Base-by-base conservation (phyloP, 257 asterid species). In the Capsicum rhomboideum region DNA sequence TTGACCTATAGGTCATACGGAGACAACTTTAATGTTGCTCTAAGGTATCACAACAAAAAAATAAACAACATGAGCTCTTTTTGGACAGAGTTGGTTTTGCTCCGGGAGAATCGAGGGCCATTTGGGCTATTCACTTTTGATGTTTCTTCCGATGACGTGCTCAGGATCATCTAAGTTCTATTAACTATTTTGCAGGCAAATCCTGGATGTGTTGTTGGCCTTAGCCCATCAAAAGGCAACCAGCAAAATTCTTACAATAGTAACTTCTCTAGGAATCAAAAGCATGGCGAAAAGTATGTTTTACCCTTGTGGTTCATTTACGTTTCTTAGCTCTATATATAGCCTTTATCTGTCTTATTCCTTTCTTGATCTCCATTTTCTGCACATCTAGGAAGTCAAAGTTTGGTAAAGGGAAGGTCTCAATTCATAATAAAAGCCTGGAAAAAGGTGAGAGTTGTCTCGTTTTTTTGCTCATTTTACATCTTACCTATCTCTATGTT, bases 361-460 rank as follows among this genome's bases (percentile, higher is more conserved):
- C 83, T 83, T 82, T 59, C 26, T 72, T 86, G 86, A 37, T 80
- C 52, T 83, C 80, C 66, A 84, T 67, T 83, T 82, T 85, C 79
- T 88, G 78, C 93, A 91, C 94, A 77, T 88, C 68, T 90, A 79
- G 74, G 85, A 93, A 88, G 86, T 85, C 83, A 82, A 90, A 83
- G 77, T 85, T 86, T 82, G 80, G 87, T 23, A 93, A 78, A 54
- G 92, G 93, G 85, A 93, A 89, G 87, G 85, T 89, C 89, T 90
- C 86, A 79, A 84, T 78, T 42, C 86, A 88, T 83, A 90, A 89
- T 84, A 88, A 85, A 67, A 87, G 82, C 85, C 86, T 80, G 59
- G 91, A 84, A 89, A 91, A 87, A 93, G 97, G 98, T 95, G 81
- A 63, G 87, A 80, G 29, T 37, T 77, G 85, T 81, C 49, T 61